phyloP scores from a whole-genome alignment of 345 rosid species.

The Pistacia atlantica region DNA sequence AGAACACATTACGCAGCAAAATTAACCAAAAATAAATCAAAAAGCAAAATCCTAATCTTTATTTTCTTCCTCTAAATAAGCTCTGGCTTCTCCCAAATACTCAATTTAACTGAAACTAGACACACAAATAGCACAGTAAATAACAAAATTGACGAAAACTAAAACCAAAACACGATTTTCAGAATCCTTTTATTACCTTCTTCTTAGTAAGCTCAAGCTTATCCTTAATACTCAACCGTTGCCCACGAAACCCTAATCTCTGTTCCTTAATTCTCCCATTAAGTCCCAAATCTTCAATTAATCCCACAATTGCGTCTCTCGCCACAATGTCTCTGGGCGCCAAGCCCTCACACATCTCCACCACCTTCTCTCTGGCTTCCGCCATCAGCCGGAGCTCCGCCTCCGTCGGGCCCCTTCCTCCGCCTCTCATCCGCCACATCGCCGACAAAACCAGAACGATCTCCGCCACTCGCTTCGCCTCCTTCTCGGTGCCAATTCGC shows the following conservation, averaged over 20 bases:
- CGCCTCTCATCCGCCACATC: slow-evolving; percentile 75
- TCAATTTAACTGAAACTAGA: slow-evolving; percentile 16
- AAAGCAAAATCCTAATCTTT: neutral
- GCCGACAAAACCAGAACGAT: slow-evolving; percentile 77
- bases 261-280: slow-evolving; percentile 59
- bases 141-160: no score
- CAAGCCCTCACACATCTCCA: slow-evolving; percentile 49
- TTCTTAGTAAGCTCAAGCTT: slow-evolving; percentile 57
- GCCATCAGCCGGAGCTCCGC: slow-evolving; percentile 67
- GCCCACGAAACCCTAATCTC: slow-evolving; percentile 52
- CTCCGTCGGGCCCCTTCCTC: slow-evolving; percentile 61
- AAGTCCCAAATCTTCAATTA: slow-evolving; percentile 87
- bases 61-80: slow-evolving; percentile 69
- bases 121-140: no score
- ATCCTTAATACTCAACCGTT: slow-evolving; percentile 66
- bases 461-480: slow-evolving; percentile 71
- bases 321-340: slow-evolving; percentile 67
- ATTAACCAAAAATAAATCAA: no score
- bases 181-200: slow-evolving; percentile 49
- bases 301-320: slow-evolving; percentile 52
- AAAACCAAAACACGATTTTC: no score
- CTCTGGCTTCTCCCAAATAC: slow-evolving; percentile 69
- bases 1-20: no score
- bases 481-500: slow-evolving; percentile 27
- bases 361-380: slow-evolving; percentile 77